phyloP scores from a whole-genome alignment of 768 basidiomycete genomes.

The Rhodotorula graminis region DNA sequence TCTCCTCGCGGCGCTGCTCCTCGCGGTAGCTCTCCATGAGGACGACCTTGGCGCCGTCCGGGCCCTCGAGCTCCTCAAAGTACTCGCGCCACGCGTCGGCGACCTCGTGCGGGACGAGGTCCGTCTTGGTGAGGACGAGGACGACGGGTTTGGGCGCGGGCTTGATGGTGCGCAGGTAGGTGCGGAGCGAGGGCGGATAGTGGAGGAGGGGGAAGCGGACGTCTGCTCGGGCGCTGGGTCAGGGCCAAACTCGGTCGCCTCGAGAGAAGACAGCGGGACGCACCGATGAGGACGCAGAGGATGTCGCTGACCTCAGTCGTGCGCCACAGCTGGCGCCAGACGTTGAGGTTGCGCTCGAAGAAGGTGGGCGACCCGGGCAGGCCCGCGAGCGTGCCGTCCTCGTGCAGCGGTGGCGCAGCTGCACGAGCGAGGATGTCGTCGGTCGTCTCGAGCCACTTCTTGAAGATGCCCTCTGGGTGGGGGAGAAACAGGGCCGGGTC shows the following conservation, averaged over 20 bases:
- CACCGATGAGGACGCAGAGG: slow-evolving; percentile 73
- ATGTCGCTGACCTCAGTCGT: slow-evolving; percentile 88
- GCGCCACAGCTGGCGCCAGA: slow-evolving; percentile 98
- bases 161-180: slow-evolving; percentile 54
- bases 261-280: background rate
- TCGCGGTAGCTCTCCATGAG: slow-evolving; percentile 71
- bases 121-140: slow-evolving; percentile 80
- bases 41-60: slow-evolving; percentile 59
- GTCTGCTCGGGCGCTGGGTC: background rate
- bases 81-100: slow-evolving; percentile 59
- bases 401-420: slow-evolving; percentile 46
- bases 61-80: slow-evolving; percentile 48
- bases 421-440: slow-evolving; percentile 59
- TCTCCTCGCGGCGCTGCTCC: slow-evolving; percentile 45
- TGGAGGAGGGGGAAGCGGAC: slow-evolving; percentile 77
- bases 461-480: slow-evolving; percentile 62
- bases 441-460: slow-evolving; percentile 67
- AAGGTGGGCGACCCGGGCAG: slow-evolving; percentile 21
- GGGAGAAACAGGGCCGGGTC: background rate
- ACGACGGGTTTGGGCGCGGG: slow-evolving; percentile 52
- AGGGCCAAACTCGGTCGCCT: background rate
- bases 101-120: slow-evolving; percentile 67
- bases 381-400: slow-evolving; percentile 26
- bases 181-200: slow-evolving; percentile 69
- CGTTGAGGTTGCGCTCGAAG: slow-evolving; percentile 90